phyloP scores from a whole-genome alignment of 148 eudicot species.

The Rhododendron williamsianum region DNA sequence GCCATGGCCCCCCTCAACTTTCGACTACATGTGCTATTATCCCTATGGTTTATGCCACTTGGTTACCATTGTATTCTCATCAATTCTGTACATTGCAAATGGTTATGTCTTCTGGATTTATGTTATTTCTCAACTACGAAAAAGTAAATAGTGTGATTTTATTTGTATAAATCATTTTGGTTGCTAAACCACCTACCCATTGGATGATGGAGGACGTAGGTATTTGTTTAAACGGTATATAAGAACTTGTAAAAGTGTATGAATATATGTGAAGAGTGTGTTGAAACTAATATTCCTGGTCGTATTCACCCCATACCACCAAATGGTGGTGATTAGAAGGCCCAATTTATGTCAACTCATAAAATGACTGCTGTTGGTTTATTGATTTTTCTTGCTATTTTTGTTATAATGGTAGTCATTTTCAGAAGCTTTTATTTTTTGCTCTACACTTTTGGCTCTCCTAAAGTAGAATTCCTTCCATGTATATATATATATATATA shows the following conservation, averaged over 20 bases:
- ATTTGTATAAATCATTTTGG: not conserved
- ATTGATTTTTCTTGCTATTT: not conserved
- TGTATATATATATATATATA: too few species aligned
- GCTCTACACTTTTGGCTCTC: not conserved
- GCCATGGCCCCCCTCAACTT: not conserved
- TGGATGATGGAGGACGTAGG: not conserved
- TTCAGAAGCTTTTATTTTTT: not conserved
- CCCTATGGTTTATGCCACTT: not conserved
- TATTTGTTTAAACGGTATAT: not conserved
- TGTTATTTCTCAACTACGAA: not conserved
- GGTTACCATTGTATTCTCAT: not conserved
- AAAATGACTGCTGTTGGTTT: not conserved
- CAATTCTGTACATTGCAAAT: not conserved
- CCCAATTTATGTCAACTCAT: not conserved
- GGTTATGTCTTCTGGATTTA: not conserved
- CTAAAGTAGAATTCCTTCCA: not conserved
- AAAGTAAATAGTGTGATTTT: not conserved
- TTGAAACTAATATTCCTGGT: not conserved
- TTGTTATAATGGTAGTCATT: not conserved
- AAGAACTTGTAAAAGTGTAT: not conserved
- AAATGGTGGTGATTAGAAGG: not conserved
- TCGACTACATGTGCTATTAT: not conserved
- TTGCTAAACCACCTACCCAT: not conserved
- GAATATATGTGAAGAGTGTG: not conserved
- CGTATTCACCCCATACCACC: not conserved